These are phyloP conservation scores for Trichomonascaceae sp. DNA, from an alignment of 1,139 yeast genomes.

Conservation along the genomic window DNA sequence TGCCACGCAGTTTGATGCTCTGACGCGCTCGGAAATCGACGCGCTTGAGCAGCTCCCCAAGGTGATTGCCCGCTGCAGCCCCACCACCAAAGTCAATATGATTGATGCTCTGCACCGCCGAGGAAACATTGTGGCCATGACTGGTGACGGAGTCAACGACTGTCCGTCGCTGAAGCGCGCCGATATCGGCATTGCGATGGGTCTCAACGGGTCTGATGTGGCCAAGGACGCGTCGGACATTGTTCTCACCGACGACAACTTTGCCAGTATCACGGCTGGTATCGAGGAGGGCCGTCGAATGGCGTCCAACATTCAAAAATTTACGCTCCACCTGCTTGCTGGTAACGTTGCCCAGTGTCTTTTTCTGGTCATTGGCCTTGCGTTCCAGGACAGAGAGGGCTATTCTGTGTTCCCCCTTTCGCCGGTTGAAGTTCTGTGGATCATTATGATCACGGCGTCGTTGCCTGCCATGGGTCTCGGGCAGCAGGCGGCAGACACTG, in stretches of 20 bases:
- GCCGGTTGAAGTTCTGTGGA: slow-evolving; percentile 73
- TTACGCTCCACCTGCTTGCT: slow-evolving; percentile 66
- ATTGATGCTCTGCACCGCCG: slow-evolving; percentile 72
- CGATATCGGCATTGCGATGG: slow-evolving; percentile 85
- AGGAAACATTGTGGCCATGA: slow-evolving; percentile 63
- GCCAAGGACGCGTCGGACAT: slow-evolving; percentile 74
- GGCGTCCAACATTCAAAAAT: slow-evolving; percentile 70
- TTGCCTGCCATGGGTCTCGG: slow-evolving; percentile 87
- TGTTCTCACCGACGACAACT: slow-evolving; percentile 60
- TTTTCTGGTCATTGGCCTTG: slow-evolving; percentile 58
- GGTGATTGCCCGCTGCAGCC: slow-evolving; percentile 78
- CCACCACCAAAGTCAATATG: slow-evolving; percentile 74
- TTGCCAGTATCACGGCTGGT: slow-evolving; percentile 64
- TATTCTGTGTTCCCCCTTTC: slow-evolving; percentile 64
- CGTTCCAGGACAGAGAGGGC: slow-evolving; percentile 45
- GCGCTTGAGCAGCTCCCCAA: slow-evolving; percentile 56
- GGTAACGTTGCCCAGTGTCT: slow-evolving; percentile 71
- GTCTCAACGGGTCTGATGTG: slow-evolving; percentile 67
- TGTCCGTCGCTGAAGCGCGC: slow-evolving; percentile 72
- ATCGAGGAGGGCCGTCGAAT: slow-evolving; percentile 76
- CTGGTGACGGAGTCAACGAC: slow-evolving; percentile 82
- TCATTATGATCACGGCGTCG: slow-evolving; percentile 64
- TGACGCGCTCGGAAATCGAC: slow-evolving; percentile 53
- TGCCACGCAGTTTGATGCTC: slow-evolving; percentile 56
- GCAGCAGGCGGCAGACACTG: slow-evolving; percentile 53